Evolutionary conservation across 2,329 filamentous ascomycete genomes (phyloP).

Genomic region (Stenocarpella maydis): DNA sequence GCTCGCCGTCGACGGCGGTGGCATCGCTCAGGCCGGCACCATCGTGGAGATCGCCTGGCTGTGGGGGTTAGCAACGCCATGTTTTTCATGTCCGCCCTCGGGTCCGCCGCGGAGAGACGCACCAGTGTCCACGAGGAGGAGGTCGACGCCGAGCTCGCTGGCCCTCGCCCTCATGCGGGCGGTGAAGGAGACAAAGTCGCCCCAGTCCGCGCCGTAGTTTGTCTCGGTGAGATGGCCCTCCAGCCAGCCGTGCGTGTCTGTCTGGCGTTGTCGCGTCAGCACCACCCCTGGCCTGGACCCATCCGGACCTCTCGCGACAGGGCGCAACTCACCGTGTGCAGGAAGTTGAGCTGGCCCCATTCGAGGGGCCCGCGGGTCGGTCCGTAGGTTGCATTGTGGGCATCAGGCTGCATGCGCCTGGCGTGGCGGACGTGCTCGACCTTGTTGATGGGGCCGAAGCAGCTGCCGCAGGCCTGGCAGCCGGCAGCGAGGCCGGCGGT

Average conservation of each 20-base stretch:
- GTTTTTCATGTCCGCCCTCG: no score
- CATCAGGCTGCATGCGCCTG: constrained; percentile 58
- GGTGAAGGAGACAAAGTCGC: constrained; percentile 69
- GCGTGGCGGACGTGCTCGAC: constrained; percentile 56
- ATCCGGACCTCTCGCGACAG: no score
- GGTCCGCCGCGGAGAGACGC: no score
- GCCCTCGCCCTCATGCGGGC: constrained; percentile 68
- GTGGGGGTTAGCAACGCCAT: no score
- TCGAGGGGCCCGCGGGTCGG: constrained; percentile 55
- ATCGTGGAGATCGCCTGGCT: constrained; percentile 68
- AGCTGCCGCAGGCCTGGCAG: constrained; percentile 50
- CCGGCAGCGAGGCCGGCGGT: constrained; percentile 34
- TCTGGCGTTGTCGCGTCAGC: constrained; percentile 43
- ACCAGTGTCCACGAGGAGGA: constrained; percentile 67
- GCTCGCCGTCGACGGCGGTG: constrained; percentile 62
- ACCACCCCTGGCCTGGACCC: neutral
- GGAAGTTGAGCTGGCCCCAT: constrained; percentile 70
- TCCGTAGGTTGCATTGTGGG: constrained; percentile 51
- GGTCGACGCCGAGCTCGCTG: constrained; percentile 62
- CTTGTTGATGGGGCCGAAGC: constrained; percentile 51
- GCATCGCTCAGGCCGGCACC: constrained; percentile 70
- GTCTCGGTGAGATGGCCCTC: constrained; percentile 67
- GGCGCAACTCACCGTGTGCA: constrained; percentile 63
- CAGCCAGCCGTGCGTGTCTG: constrained; percentile 69
- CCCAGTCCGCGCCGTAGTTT: constrained; percentile 73